Base-by-base conservation (phyloP, 2,329 filamentous ascomycete genomes). In the Alternaria brassicae region DNA sequence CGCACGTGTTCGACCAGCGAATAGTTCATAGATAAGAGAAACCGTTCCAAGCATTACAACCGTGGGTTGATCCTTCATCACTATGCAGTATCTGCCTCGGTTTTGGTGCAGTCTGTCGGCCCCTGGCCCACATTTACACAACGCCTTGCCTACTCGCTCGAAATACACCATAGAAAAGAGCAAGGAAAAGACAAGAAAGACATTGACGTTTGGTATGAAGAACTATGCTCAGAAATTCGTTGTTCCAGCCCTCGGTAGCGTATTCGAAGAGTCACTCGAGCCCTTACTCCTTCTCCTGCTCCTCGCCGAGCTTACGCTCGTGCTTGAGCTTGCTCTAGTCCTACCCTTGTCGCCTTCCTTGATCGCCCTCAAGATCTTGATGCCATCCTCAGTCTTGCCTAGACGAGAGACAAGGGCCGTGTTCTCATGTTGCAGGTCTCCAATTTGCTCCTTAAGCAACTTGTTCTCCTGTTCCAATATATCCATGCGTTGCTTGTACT, bases 391-490 rank as follows among this genome's bases (percentile, higher is more conserved):
- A 15, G 66, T 71, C 69, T 76, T 81, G 6, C 81, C 81, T 51
- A 85, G 52, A 44, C 73, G 71, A 7, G 77, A 76, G 9, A 81
- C 81, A 54, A 89, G 69, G 32, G 71, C 76, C 13, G 83, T 85
- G 71, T 88, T 88, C 77, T 88, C 85, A 41, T 76, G 79, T 75
- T 88, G 85, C 72, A 88, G 67, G 36, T 83, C 82, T 28, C 81
- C 81, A 60, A 88, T 79, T 71, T 86, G 81, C 68, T 77, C 76
- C 49, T 82, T 74, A 67, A 85, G 77, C 53, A 85, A 69, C 56
- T 79, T 77, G 52, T 84, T 81, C 73, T 87, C 85, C 39, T 75
- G 66, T 56, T 83, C 80, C 44, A 84, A 67, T 25, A 80, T 70
- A 19, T 82, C 80, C 10, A 81, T 77, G 66, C 84, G 76, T 48